Conservation (phyloP, 2,329 filamentous ascomycete species). For the Ceratocystis alfenasii region DNA sequence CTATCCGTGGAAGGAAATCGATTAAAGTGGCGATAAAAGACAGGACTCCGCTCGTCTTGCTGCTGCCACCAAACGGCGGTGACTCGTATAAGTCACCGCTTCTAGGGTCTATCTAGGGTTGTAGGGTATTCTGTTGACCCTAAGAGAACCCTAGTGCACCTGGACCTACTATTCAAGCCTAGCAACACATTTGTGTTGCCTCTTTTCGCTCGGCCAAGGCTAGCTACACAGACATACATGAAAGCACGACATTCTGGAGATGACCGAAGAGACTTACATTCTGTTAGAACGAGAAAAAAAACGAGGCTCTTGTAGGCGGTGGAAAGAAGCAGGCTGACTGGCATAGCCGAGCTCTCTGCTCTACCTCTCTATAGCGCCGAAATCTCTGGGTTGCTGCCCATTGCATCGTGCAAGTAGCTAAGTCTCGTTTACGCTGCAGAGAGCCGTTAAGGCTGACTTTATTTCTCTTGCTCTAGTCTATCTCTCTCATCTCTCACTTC, state of each 20-base stretch:
- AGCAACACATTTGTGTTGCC: background rate
- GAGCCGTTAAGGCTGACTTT: conserved; percentile 8
- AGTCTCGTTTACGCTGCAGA: conserved; percentile 8
- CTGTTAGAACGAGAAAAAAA: background rate
- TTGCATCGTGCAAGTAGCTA: background rate
- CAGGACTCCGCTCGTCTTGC: background rate
- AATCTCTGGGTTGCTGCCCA: background rate
- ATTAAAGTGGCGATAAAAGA: background rate
- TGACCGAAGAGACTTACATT: background rate
- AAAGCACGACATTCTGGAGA: background rate
- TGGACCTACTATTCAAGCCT: background rate
- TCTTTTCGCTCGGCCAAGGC: background rate
- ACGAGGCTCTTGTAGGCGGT: background rate
- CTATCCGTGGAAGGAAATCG: background rate
- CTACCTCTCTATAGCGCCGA: background rate
- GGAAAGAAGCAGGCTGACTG: background rate
- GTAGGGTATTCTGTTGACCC: background rate
- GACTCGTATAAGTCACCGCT: background rate
- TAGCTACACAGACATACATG: background rate
- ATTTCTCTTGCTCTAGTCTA: background rate
- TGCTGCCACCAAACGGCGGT: background rate
- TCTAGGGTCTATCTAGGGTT: background rate
- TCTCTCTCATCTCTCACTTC: background rate
- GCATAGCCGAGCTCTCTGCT: background rate
- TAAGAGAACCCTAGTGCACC: background rate